Evolutionary conservation across 2,329 filamentous ascomycete species (phyloP).

Genomic region (Talaromyces sp.): DNA sequence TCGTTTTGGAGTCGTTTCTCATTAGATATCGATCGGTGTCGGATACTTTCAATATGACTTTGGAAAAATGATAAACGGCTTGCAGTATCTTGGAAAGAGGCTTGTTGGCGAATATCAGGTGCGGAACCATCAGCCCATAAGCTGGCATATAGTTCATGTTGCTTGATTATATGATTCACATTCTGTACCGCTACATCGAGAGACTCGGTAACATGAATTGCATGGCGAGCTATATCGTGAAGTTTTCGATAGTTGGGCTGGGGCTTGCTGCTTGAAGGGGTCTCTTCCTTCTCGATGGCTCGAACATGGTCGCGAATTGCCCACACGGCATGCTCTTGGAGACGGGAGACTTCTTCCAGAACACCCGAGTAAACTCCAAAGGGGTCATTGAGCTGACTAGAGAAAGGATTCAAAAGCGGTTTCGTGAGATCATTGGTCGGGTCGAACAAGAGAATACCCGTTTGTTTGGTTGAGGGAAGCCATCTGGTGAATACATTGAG

Average conservation of each 20-base stretch:
- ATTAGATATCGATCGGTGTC: constrained; percentile 31
- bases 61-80: constrained; percentile 25
- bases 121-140: constrained; percentile 2
- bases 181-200: constrained; percentile 30
- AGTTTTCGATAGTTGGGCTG: constrained; percentile 26
- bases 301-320: constrained; percentile 29
- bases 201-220: constrained; percentile 36
- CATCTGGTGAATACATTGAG: constrained; percentile 20
- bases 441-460: constrained; percentile 18
- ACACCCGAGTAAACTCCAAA: constrained; percentile 21
- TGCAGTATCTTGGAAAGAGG: constrained; percentile 14
- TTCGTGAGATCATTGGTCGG: not conserved
- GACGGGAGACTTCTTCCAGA: constrained; percentile 19
- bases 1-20: constrained; percentile 35
- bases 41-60: constrained; percentile 24
- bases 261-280: constrained; percentile 7
- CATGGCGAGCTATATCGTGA: constrained; percentile 35
- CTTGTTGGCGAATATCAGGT: not conserved
- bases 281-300: constrained; percentile 23
- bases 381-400: constrained; percentile 15
- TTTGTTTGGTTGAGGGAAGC: constrained; percentile 19
- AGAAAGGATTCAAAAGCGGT: not conserved
- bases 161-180: constrained; percentile 23
- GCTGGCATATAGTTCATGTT: constrained; percentile 15
- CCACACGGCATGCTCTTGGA: constrained; percentile 33